Percentiles rank a stretch among this genome's conserved stretches.
phyloP scores from a whole-genome alignment of 2,329 filamentous ascomycete species.

The Huntiella omanensis region DNA sequence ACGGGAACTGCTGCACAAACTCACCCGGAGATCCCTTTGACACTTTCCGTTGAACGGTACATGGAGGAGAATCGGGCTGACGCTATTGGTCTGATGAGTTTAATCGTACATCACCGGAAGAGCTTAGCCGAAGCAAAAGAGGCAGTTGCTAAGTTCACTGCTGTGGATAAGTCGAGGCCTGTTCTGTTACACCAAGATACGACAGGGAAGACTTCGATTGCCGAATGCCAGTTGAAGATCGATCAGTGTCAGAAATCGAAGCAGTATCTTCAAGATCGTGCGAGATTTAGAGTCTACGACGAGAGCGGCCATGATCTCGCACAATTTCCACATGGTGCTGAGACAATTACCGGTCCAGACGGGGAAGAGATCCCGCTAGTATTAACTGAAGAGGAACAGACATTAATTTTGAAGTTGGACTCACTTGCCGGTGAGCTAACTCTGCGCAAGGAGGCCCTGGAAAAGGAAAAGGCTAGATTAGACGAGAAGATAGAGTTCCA shows the following conservation, averaged over 20 bases:
- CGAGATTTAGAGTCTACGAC: constrained; percentile 21
- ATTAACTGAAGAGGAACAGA: constrained; percentile 14
- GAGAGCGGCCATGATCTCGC: constrained; percentile 21
- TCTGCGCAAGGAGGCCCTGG: background rate
- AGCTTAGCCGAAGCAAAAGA: constrained; percentile 3
- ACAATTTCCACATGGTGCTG: constrained; percentile 20
- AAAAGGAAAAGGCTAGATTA: background rate
- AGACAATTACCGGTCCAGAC: constrained; percentile 8
- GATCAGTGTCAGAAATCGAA: constrained; percentile 13
- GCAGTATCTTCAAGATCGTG: constrained; percentile 20
- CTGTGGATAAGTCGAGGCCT: background rate
- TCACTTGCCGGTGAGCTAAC: background rate
- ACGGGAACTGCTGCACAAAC: constrained; percentile 22
- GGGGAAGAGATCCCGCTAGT: background rate
- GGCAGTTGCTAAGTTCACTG: background rate
- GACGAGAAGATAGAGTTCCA: background rate
- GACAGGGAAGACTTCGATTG: background rate
- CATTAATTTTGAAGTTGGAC: constrained; percentile 11
- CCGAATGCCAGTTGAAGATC: constrained; percentile 6
- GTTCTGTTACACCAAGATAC: background rate
- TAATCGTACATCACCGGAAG: constrained; percentile 5
- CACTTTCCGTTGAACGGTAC: constrained; percentile 37
- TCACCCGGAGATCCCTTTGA: constrained; percentile 29
- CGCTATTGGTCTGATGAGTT: constrained; percentile 16
- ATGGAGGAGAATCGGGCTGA: constrained; percentile 25